phyloP scores from a whole-genome alignment of 257 asterid species.

The Phtheirospermum japonicum region DNA sequence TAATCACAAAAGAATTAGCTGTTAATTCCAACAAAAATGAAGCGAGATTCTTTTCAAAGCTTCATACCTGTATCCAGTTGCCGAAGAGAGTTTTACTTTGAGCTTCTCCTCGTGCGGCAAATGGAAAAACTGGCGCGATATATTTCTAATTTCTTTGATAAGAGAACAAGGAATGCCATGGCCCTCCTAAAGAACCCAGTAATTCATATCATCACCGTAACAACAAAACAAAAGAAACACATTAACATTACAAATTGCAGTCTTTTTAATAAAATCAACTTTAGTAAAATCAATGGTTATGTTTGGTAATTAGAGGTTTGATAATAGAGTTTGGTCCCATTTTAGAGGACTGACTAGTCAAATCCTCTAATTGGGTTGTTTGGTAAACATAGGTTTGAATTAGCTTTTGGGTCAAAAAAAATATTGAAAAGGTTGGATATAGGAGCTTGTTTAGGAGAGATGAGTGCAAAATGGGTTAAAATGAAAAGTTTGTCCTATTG shows the following conservation, averaged over 20 bases:
- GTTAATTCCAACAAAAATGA: background rate
- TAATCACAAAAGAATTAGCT: conserved; percentile 3
- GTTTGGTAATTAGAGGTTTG: too few relatives aligned
- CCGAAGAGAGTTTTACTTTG: conserved; percentile 67
- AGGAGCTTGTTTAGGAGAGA: too few relatives aligned
- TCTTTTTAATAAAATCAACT: background rate
- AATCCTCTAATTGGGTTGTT: too few relatives aligned
- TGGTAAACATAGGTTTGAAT: too few relatives aligned
- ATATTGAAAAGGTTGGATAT: too few relatives aligned
- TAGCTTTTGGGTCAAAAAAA: too few relatives aligned
- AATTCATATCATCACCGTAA: conserved; percentile 8
- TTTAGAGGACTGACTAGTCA: too few relatives aligned
- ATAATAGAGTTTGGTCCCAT: too few relatives aligned
- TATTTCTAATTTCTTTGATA: conserved; percentile 53
- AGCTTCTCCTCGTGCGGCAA: conserved; percentile 80
- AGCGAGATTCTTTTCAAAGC: conserved; percentile 5
- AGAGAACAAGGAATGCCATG: conserved; percentile 78
- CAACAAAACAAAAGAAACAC: background rate
- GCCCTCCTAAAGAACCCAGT: conserved; percentile 50
- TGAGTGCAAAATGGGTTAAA: too few relatives aligned
- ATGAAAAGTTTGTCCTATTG: too few relatives aligned
- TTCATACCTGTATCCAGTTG: conserved; percentile 78
- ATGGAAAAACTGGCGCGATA: conserved; percentile 56
- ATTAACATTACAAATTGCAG: conserved; percentile 3
- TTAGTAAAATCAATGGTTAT: background rate